These are phyloP conservation scores for Helianthus tuberosus DNA, from an alignment of 129 eudicot genomes.

Conservation along the genomic window DNA sequence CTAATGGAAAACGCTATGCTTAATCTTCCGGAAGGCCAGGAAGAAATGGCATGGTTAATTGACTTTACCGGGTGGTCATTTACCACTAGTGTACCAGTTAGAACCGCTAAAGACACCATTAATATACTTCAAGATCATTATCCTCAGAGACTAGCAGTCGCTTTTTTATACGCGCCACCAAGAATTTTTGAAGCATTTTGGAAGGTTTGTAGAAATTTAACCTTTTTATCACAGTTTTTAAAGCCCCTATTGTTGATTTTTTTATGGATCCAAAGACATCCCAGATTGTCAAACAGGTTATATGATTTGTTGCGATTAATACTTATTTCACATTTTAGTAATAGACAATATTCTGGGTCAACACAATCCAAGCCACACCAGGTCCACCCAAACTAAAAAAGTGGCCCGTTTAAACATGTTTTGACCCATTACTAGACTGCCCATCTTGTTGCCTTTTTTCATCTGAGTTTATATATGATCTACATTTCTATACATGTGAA, in stretches of 20 bases:
- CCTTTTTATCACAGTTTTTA: background rate
- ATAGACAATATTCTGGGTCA: background rate
- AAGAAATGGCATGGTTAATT: slow-evolving; percentile 91
- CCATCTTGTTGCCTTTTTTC: background rate
- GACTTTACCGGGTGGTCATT: slow-evolving; percentile 86
- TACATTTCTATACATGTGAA: background rate
- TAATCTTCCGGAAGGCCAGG: slow-evolving; percentile 91
- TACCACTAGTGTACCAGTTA: slow-evolving; percentile 65
- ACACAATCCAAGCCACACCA: background rate
- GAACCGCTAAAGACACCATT: slow-evolving; percentile 77
- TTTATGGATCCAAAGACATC: too few species aligned
- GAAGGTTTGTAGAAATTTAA: slow-evolving; percentile 48
- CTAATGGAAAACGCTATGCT: slow-evolving; percentile 87
- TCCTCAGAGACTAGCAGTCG: slow-evolving; percentile 84
- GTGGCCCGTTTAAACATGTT: background rate
- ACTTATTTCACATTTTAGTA: background rate
- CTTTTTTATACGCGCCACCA: slow-evolving; percentile 79
- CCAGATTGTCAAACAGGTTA: too few species aligned
- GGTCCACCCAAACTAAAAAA: background rate
- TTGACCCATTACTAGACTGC: background rate
- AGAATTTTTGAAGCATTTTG: slow-evolving; percentile 82
- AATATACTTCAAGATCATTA: slow-evolving; percentile 82
- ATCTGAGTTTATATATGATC: background rate
- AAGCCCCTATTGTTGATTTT: background rate
- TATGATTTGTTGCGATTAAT: background rate